Percentiles rank a stretch among this genome's conserved stretches.
Conservation (phyloP, 2,329 filamentous ascomycete species). For the Fusarium sp. region DNA sequence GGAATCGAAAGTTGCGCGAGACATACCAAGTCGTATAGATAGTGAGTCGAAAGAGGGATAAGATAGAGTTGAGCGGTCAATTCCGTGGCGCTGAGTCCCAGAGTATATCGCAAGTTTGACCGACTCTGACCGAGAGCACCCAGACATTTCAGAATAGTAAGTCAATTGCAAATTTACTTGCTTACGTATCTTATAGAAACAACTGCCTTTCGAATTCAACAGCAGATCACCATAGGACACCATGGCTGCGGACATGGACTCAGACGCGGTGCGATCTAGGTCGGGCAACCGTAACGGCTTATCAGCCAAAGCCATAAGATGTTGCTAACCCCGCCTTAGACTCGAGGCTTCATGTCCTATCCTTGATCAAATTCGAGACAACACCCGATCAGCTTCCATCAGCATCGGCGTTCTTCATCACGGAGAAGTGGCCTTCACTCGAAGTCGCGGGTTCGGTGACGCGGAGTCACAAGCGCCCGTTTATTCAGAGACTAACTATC, state of each 20-base stretch:
- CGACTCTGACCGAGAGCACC: neutral
- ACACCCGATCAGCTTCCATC: neutral
- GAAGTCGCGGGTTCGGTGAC: accelerated
- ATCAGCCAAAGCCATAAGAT: neutral
- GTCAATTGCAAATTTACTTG: neutral
- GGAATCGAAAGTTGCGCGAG: accelerated
- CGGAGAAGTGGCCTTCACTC: neutral
- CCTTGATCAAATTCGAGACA: neutral
- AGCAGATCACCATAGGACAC: neutral
- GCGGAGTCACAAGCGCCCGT: neutral
- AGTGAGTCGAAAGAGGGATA: accelerated
- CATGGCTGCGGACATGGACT: neutral
- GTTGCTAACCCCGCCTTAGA: neutral
- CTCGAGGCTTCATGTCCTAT: accelerated
- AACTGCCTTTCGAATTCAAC: accelerated
- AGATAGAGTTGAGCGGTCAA: neutral
- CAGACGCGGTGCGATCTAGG: neutral
- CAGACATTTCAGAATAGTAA: neutral
- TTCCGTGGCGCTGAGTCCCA: neutral
- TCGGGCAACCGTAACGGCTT: too few relatives aligned
- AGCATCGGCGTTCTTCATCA: neutral
- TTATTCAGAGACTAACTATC: accelerated
- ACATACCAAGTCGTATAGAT: accelerated
- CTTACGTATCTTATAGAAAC: accelerated
- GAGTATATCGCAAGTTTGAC: neutral